Percentiles rank a stretch among this genome's conserved stretches.
phyloP scores from a whole-genome alignment of 345 rosid species.

The Hibiscus tridactylites region DNA sequence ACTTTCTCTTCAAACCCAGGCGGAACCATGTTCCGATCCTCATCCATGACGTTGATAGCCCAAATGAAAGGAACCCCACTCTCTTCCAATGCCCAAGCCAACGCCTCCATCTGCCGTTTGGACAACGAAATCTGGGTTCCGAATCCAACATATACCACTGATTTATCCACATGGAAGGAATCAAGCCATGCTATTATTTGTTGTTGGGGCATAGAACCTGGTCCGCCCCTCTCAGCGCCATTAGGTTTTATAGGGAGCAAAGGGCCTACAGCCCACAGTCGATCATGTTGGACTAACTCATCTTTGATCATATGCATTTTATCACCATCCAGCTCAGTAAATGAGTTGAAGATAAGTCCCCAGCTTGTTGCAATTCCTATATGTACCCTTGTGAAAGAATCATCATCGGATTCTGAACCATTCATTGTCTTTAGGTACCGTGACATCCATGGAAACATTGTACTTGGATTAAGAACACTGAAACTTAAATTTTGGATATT shows the following conservation, averaged over 20 bases:
- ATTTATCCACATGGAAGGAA: constrained; percentile 16
- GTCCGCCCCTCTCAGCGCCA: constrained; percentile 27
- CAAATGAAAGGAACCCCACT: constrained; percentile 45
- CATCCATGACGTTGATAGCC: constrained; percentile 19
- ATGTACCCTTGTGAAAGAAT: background rate
- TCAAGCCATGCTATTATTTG: constrained; percentile 52
- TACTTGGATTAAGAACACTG: constrained; percentile 45
- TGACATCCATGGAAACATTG: constrained; percentile 20
- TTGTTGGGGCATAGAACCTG: constrained; percentile 21
- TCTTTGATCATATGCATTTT: constrained; percentile 31
- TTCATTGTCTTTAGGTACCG: background rate
- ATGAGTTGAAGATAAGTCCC: constrained; percentile 49
- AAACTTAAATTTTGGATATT: constrained; percentile 29
- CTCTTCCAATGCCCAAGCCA: constrained; percentile 37
- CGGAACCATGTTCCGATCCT: constrained; percentile 1
- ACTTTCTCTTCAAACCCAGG: constrained; percentile 38
- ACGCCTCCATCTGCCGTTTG: constrained; percentile 25
- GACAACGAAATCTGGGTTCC: constrained; percentile 48
- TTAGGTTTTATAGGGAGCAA: constrained; percentile 11
- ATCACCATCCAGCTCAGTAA: constrained; percentile 28
- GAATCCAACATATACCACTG: constrained; percentile 56
- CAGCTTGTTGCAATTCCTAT: constrained; percentile 20
- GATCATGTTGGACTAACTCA: constrained; percentile 25
- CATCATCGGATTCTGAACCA: background rate
- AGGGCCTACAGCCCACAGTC: constrained; percentile 49